Percentiles rank a stretch among this genome's conserved stretches.
Conservation (phyloP, 1,139 yeast genomes). For the Debaryomyces psychrophilus region DNA sequence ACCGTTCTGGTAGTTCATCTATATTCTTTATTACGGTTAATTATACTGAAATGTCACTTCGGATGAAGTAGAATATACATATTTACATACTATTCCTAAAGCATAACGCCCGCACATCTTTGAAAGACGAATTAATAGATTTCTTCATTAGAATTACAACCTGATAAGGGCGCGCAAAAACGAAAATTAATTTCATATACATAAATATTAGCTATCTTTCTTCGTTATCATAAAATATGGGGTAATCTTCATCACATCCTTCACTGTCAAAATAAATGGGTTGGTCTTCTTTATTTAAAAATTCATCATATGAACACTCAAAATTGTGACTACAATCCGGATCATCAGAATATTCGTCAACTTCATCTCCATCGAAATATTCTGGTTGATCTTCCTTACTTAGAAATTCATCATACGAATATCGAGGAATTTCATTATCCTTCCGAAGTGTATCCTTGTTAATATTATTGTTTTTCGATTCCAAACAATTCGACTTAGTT, state of each 20-base stretch:
- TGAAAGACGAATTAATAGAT: neutral
- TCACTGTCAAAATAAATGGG: slow-evolving; percentile 24
- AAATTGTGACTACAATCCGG: slow-evolving; percentile 39
- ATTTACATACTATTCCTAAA: slow-evolving; percentile 42
- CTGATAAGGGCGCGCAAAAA: neutral
- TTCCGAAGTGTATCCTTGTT: slow-evolving; percentile 1
- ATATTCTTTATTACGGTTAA: slow-evolving; percentile 27
- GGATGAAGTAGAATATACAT: neutral
- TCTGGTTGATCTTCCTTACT: slow-evolving; percentile 43
- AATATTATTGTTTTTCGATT: slow-evolving; percentile 2
- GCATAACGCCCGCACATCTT: slow-evolving; percentile 52
- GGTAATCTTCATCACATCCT: slow-evolving; percentile 16
- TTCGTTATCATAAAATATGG: slow-evolving; percentile 12
- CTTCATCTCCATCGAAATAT: slow-evolving; percentile 41
- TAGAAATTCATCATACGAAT: slow-evolving; percentile 40
- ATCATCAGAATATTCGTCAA: slow-evolving; percentile 38
- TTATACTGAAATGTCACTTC: neutral
- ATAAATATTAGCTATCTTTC: neutral
- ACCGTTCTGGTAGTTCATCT: slow-evolving; percentile 34
- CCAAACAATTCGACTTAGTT: neutral
- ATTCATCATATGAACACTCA: slow-evolving; percentile 42
- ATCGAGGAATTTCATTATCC: slow-evolving; percentile 9
- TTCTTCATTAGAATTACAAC: neutral
- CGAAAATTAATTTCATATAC: neutral
- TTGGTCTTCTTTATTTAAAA: slow-evolving; percentile 28